Conservation (phyloP, 192 early-diverging fungal species). For the Mortierella antarctica region DNA sequence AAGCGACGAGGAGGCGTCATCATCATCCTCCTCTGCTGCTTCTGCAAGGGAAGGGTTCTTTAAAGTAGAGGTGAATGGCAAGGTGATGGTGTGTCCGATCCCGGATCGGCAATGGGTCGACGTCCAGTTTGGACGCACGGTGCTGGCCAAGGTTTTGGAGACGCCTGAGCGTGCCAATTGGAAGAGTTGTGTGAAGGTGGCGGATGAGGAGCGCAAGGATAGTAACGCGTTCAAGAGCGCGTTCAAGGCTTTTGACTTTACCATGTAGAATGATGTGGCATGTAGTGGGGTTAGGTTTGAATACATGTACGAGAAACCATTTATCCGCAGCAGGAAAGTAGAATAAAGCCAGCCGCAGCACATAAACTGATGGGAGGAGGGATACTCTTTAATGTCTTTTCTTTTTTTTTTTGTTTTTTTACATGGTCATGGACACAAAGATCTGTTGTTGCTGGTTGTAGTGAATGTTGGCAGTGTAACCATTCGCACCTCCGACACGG, state of each 20-base stretch:
- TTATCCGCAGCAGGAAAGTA: no score
- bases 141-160: slow-evolving; percentile 74
- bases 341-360: background rate
- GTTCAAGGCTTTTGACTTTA: slow-evolving; percentile 60
- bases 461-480: slow-evolving; percentile 43
- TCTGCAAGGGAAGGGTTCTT: slow-evolving; percentile 53
- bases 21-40: background rate
- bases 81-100: slow-evolving; percentile 57
- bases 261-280: slow-evolving; percentile 13
- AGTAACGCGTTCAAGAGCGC: slow-evolving; percentile 51
- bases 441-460: slow-evolving; percentile 44
- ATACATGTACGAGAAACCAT: background rate
- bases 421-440: slow-evolving; percentile 33
- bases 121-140: slow-evolving; percentile 80
- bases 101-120: slow-evolving; percentile 66
- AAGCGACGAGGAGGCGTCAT: background rate
- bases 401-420: slow-evolving; percentile 3
- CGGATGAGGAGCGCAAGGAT: slow-evolving; percentile 72
- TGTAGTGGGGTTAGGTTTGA: background rate
- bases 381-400: background rate
- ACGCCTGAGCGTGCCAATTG: slow-evolving; percentile 80
- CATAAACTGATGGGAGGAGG: background rate
- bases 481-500: slow-evolving; percentile 36
- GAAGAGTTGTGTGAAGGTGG: slow-evolving; percentile 75
- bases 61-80: slow-evolving; percentile 66